Evolutionary conservation across 306 rosid species (phyloP).

Genomic region (Castanea mollissima): DNA sequence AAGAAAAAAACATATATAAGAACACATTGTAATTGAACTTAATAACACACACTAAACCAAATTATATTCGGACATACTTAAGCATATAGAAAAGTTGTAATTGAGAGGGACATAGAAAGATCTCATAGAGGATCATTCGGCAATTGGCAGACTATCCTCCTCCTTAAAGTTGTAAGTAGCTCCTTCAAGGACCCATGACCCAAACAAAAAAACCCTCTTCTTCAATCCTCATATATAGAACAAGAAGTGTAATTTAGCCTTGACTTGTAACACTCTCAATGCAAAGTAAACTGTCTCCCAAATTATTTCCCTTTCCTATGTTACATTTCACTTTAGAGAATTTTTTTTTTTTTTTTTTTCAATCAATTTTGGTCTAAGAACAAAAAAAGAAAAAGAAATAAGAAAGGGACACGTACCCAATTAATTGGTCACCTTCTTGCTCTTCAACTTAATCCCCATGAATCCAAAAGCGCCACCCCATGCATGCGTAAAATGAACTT

Average conservation of each 20-base stretch:
- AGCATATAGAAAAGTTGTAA: no score
- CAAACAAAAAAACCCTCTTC: background rate
- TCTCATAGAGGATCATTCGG: background rate
- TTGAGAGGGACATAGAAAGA: background rate
- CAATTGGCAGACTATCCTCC: background rate
- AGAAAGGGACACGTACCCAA: slow-evolving; percentile 14
- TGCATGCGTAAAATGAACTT: no score
- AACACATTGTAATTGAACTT: no score
- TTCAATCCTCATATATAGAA: background rate
- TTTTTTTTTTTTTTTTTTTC: no score
- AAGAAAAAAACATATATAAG: no score
- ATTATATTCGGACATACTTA: no score
- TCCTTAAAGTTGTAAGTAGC: background rate
- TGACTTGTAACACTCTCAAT: background rate
- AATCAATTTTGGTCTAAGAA: background rate
- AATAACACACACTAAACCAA: no score
- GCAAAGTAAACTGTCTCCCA: slow-evolving; percentile 5
- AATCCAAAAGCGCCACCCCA: no score
- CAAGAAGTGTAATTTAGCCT: background rate
- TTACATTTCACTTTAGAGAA: background rate
- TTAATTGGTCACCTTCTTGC: background rate
- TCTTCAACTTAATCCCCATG: background rate
- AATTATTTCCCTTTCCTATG: background rate
- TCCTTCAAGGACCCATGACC: background rate
- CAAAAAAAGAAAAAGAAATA: background rate